Base-by-base conservation (phyloP, 2,329 filamentous ascomycete genomes). In the Neocucurbitaria cava region DNA sequence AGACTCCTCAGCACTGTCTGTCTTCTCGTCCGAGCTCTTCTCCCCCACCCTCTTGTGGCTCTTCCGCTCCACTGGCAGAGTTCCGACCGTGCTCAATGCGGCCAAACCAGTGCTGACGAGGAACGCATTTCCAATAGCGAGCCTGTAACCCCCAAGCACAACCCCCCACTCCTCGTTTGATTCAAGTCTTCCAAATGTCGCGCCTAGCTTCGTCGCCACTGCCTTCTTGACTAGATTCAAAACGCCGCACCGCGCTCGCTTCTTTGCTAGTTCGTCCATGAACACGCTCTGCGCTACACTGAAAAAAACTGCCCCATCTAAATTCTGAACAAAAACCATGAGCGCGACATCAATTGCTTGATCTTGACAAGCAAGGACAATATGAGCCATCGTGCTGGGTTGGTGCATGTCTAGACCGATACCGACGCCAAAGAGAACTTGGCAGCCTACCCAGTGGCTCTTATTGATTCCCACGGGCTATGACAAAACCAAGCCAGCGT, bases 241-340 rank as follows among this genome's bases (percentile, higher is more conserved):
- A 13, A 13, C 31, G 3, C 13, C n/a, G 31, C 13, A 35, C 31
- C 13, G 15, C 31, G 15, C 31, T 35, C 31, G 17, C 31, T 35
- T 35, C 31, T 15, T n/a, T 3, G 55, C 59, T 13, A 69, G 45
- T 8, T 48, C 26, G 38, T 59, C 58, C 0, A 54, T 41, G 30
- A 70, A 65, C 13, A 66, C 48, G 58, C 74, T 79, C 56, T 80
- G 77, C 5, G 69, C 77, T 15, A 79, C 76, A 7, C 71, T 71
- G 36, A 79, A 67, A 61, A 78, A 79, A 13, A 81, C 60, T 1
- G 77, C 73, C 20, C 78, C 78, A 21, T 77, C 77, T 5, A 81
- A 64, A 5, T 75, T 76, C 56, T 80, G 77, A 3, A 55, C 55
- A 59, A 80, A 77, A 61, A 79, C 73, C 55, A 79, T 74, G 15